Evolutionary conservation across 805 yeast species (phyloP).

Genomic region (Pichia heedii): DNA sequence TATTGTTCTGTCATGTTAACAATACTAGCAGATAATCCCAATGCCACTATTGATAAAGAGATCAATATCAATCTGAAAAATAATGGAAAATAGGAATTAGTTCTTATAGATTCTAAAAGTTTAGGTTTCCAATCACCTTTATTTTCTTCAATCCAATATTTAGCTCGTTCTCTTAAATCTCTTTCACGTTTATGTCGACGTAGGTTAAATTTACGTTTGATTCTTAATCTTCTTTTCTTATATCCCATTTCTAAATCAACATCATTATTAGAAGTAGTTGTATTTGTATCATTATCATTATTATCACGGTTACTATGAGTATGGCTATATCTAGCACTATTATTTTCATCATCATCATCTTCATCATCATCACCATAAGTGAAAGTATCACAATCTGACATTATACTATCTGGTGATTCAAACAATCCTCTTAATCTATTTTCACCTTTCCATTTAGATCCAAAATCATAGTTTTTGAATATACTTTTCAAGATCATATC

Average conservation of each 20-base stretch:
- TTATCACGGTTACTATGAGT: background rate
- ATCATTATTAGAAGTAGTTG: slow-evolving; percentile 4
- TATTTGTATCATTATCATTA: slow-evolving; percentile 3
- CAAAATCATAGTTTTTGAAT: slow-evolving; percentile 23
- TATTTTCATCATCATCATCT: background rate
- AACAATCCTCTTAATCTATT: slow-evolving; percentile 48
- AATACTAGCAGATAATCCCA: slow-evolving; percentile 63
- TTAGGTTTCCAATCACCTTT: slow-evolving; percentile 57
- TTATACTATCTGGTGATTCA: slow-evolving; percentile 18
- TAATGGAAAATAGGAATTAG: slow-evolving; percentile 76
- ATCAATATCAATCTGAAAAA: slow-evolving; percentile 56
- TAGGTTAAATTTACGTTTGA: background rate
- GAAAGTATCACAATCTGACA: slow-evolving; percentile 13
- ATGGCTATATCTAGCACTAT: slow-evolving; percentile 3
- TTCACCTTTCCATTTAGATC: slow-evolving; percentile 65
- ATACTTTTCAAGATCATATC: background rate
- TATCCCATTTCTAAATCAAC: slow-evolving; percentile 13
- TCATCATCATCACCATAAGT: background rate
- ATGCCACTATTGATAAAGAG: slow-evolving; percentile 53
- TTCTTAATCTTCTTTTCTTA: background rate
- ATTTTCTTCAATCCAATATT: slow-evolving; percentile 58
- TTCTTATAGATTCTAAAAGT: slow-evolving; percentile 48
- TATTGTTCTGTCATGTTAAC: slow-evolving; percentile 28
- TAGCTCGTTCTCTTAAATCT: slow-evolving; percentile 46
- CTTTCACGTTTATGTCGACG: slow-evolving; percentile 7